Evolutionary conservation across 2,329 filamentous ascomycete genomes (phyloP), one percentile per base, ranked within the genome.

Genomic region (Domatiomyces globalis): DNA sequence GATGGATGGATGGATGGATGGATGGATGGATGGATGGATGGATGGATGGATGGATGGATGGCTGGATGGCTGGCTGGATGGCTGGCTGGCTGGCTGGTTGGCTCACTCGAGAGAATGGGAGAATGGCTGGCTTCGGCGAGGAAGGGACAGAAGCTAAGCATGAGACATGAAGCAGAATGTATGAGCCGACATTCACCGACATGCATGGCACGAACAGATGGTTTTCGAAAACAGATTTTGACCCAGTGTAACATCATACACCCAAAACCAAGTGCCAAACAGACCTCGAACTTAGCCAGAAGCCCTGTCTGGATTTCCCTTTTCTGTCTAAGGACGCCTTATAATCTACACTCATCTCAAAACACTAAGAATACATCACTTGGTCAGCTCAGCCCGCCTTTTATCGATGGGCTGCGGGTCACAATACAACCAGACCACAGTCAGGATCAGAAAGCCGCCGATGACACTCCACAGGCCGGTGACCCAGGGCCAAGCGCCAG

Each of bases 401-500:
- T 52, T 48, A 25, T 57, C 52, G 2, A 45, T 45, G 10, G 56
- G 55, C 47, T 58, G 52, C 18, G 83, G 81, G 58, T 76, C 80
- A 61, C 79, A 81, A 66, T 80, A 98, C 68, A 98, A 73, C 92
- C 92, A 98, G 36, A 96, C 63, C 12, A 81, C 79, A 49, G 88
- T 85, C 69, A 98, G 96, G 0, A 73, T 79, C 56, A 96, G 58
- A 78, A 89, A 98, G 6, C 88, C 92, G 9, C 73, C 75, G 51
- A 95, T 78, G 1, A 94, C 95, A 48, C 83, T 83, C 65, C 79
- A 85, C 54, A 96, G 85, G 54, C 92, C 90, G 0, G 83, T 77
- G 64, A 98, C 86, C 87, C 90, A 96, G 9, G 90, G 87, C 86
- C 87, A 96, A 2, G 88, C 90, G 43, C 83, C 89, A 55, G 79